These are phyloP conservation scores for Candida glucosophila DNA, from an alignment of 1,139 yeast genomes.

Conservation along the genomic window DNA sequence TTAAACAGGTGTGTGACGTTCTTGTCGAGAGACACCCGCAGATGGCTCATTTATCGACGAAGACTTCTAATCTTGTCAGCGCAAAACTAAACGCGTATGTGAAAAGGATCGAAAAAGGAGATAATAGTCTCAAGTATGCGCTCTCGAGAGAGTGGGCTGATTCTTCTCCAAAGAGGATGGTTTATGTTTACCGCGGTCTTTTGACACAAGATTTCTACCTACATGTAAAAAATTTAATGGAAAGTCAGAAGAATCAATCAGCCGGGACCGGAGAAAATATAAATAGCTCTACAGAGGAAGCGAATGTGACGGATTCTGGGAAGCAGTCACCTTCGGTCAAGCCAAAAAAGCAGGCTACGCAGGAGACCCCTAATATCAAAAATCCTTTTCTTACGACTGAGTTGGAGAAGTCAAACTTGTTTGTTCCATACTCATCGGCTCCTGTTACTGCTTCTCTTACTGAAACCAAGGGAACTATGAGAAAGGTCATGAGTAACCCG, in stretches of 20 bases:
- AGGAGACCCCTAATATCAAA: slow-evolving; percentile 35
- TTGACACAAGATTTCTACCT: slow-evolving; percentile 63
- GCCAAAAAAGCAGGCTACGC: slow-evolving; percentile 42
- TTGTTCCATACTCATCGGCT: slow-evolving; percentile 65
- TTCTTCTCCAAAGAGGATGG: slow-evolving; percentile 82
- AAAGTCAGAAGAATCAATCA: slow-evolving; percentile 19
- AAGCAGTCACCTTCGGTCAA: slow-evolving; percentile 19
- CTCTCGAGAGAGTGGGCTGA: slow-evolving; percentile 84
- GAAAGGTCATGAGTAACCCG: slow-evolving; percentile 6
- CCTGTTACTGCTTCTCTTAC: slow-evolving; percentile 66
- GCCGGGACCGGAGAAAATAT: slow-evolving; percentile 3
- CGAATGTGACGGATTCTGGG: slow-evolving; percentile 16
- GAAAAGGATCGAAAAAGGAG: slow-evolving; percentile 76
- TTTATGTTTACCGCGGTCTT: slow-evolving; percentile 72
- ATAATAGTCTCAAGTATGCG: slow-evolving; percentile 60
- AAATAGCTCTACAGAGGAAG: slow-evolving; percentile 4
- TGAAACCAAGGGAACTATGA: slow-evolving; percentile 8
- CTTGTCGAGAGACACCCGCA: slow-evolving; percentile 68
- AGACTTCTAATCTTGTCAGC: slow-evolving; percentile 72
- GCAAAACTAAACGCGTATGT: slow-evolving; percentile 81
- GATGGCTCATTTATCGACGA: slow-evolving; percentile 70
- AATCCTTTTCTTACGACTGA: slow-evolving; percentile 42
- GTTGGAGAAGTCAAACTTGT: slow-evolving; percentile 44
- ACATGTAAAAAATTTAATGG: slow-evolving; percentile 54
- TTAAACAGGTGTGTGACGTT: slow-evolving; percentile 73